Base-by-base conservation (phyloP, 202 grass and related monocot species). In the Panicum virgatum region DNA sequence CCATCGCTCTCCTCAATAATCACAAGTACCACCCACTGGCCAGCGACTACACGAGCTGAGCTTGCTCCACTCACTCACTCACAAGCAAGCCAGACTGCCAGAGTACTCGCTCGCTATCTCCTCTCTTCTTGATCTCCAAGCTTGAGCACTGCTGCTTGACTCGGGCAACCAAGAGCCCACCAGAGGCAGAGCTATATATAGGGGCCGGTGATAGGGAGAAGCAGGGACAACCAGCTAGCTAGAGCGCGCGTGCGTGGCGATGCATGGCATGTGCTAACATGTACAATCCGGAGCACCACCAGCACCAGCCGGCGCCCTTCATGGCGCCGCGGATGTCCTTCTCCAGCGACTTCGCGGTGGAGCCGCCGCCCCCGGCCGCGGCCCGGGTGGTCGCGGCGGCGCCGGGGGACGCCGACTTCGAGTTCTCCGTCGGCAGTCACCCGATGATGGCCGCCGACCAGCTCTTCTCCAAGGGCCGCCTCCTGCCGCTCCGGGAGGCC, bases 361-460 rank as follows among this genome's bases (percentile, higher is more conserved):
- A 97, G 66, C 88, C 82, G 83, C 92, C 90, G 5, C 86, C 84
- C n/a, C 48, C 76, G 2, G 2, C 37, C 50, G 39, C 56, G 69
- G 29, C 77, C 38, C 62, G 72, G 13, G 50, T 27, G 1, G 32
- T 50, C 69, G 15, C 62, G 1, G 27, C 80, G 7, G 83, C 72
- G 1, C 67, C 81, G 3, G 85, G 88, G 4, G 96, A 98, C 82
- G 72, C 90, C 9, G 93, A 98, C 88, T 98, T 98, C 68, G 96
- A 98, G 88, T 98, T 98, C 88, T 88, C 85, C n/a, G 90, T 98
- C 18, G 92, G 85, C 36, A 91, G 90, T 78, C 92, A 91, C 82
- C 92, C 89, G 30, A 95, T 95, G 95, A 98, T 95, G 82, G 90
- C 88, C 9, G 95, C 92, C 32, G 95, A 95, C 65, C 92, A 98